Evolutionary conservation across 2,329 filamentous ascomycete genomes (phyloP).

Genomic region (Ophiosphaerella herpotricha): DNA sequence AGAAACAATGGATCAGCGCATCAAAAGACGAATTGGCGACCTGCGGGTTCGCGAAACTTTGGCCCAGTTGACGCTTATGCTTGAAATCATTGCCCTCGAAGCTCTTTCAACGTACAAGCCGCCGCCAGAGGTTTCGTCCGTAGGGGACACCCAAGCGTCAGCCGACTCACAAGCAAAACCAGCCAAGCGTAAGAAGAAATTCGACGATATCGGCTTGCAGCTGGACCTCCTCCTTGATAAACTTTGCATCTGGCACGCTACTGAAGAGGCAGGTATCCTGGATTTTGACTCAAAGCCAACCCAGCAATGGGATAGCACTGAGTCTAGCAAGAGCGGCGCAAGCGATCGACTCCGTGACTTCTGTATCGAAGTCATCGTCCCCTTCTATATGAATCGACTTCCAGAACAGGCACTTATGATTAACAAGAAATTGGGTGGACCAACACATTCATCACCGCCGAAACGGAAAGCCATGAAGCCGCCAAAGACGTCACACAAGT

Average conservation of each 20-base stretch:
- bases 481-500: slow-evolving; percentile 40
- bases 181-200: slow-evolving; percentile 61
- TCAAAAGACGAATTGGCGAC: slow-evolving; percentile 66
- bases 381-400: slow-evolving; percentile 80
- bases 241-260: slow-evolving; percentile 82
- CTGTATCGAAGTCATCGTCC: slow-evolving; percentile 78
- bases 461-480: slow-evolving; percentile 54
- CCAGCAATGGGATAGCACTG: slow-evolving; percentile 26
- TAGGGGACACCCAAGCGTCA: slow-evolving; percentile 23
- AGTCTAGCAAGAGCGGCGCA: slow-evolving; percentile 27
- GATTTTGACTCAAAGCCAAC: slow-evolving; percentile 38
- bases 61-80: slow-evolving; percentile 76
- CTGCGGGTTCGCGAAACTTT: slow-evolving; percentile 77
- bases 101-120: slow-evolving; percentile 44
- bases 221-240: slow-evolving; percentile 77
- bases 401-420: slow-evolving; percentile 71
- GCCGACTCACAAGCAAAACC: slow-evolving; percentile 16
- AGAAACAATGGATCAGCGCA: slow-evolving; percentile 53
- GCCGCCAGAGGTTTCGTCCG: slow-evolving; percentile 19
- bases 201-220: slow-evolving; percentile 67
- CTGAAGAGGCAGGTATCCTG: slow-evolving; percentile 61
- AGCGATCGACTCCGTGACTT: slow-evolving; percentile 74
- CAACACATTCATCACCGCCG: slow-evolving; percentile 63
- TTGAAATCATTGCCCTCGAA: slow-evolving; percentile 77
- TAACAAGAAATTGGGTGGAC: slow-evolving; percentile 77